Conservation (phyloP, 2,329 filamentous ascomycete genomes). For the Escovopsis sp. region DNA sequence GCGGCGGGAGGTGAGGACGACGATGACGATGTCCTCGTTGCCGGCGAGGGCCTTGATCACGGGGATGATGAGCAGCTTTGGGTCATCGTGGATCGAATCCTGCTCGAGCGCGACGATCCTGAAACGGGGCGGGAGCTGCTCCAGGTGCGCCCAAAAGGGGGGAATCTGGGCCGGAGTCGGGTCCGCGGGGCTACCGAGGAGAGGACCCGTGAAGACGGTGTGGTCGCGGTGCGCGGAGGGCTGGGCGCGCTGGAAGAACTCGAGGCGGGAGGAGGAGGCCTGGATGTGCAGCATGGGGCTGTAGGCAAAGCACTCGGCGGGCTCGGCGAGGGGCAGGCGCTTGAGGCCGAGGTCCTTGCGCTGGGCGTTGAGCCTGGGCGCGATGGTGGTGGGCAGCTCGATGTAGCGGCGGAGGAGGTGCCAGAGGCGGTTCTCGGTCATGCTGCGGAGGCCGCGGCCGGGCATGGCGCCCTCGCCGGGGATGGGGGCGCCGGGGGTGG, state of each 20-base stretch:
- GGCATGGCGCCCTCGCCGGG: conserved; percentile 18
- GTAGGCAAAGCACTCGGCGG: conserved; percentile 18
- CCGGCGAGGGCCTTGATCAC: conserved; percentile 17
- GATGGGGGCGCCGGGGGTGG: conserved; percentile 13
- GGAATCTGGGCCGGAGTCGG: conserved; percentile 11
- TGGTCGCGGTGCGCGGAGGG: conserved; percentile 7
- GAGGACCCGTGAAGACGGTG: conserved; percentile 19
- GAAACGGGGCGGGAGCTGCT: not conserved
- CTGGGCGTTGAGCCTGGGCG: conserved; percentile 16
- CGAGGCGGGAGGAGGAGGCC: conserved; percentile 18
- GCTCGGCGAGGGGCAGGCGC: conserved; percentile 14
- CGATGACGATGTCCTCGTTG: conserved; percentile 14
- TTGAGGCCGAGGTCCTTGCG: conserved; percentile 14
- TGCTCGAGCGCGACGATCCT: conserved; percentile 22
- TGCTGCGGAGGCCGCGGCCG: conserved; percentile 11
- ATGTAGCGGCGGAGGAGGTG: conserved; percentile 15
- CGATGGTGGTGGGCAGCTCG: conserved; percentile 13
- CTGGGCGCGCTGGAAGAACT: conserved; percentile 15
- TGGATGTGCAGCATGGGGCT: conserved; percentile 24
- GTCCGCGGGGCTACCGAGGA: conserved; percentile 11
- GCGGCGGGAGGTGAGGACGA: conserved; percentile 18
- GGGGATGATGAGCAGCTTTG: conserved; percentile 21
- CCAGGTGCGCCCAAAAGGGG: conserved; percentile 15
- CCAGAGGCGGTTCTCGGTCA: conserved; percentile 13
- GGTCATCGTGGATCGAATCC: conserved; percentile 22